Evolutionary conservation across 208 protist genomes (phyloP).

Genomic region (Leishmania turanica): DNA sequence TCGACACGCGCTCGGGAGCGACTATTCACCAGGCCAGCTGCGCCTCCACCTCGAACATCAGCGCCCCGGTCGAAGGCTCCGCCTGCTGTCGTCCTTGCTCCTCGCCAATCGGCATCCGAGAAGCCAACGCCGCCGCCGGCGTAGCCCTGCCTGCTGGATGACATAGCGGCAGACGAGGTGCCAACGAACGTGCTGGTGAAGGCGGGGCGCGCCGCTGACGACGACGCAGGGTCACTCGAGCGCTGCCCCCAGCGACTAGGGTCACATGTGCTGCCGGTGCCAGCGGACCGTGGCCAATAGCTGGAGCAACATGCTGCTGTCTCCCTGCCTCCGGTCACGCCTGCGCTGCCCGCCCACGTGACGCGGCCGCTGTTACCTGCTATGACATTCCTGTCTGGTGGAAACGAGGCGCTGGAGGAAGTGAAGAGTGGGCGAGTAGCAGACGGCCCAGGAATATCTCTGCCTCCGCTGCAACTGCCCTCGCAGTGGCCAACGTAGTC

Average conservation of each 20-base stretch:
- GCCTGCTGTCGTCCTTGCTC: not conserved
- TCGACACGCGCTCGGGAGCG: conserved; percentile 25
- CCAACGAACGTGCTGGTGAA: conserved; percentile 24
- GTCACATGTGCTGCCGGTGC: no score
- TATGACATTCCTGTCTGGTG: conserved; percentile 16
- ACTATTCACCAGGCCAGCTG: conserved; percentile 24
- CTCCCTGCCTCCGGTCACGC: not conserved
- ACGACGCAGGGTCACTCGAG: not conserved
- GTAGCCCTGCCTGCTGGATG: not conserved
- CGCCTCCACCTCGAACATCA: not conserved
- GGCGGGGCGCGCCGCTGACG: not conserved
- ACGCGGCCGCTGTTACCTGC: conserved; percentile 16
- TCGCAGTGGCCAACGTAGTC: not conserved
- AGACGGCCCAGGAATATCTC: conserved; percentile 11
- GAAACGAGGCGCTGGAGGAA: conserved; percentile 17
- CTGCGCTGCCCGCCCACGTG: conserved; percentile 1
- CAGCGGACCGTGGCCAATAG: not conserved
- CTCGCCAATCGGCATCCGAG: conserved; percentile 12
- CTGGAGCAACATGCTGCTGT: not conserved
- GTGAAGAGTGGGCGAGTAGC: conserved; percentile 29
- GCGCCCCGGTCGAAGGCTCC: not conserved
- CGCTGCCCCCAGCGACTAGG: not conserved
- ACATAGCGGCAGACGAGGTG: conserved; percentile 6
- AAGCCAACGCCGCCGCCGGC: conserved; percentile 1
- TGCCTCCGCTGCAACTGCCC: conserved; percentile 1